These are phyloP conservation scores for Verticillium alfalfae DNA, from an alignment of 2,329 filamentous ascomycete species.

Conservation along the genomic window DNA sequence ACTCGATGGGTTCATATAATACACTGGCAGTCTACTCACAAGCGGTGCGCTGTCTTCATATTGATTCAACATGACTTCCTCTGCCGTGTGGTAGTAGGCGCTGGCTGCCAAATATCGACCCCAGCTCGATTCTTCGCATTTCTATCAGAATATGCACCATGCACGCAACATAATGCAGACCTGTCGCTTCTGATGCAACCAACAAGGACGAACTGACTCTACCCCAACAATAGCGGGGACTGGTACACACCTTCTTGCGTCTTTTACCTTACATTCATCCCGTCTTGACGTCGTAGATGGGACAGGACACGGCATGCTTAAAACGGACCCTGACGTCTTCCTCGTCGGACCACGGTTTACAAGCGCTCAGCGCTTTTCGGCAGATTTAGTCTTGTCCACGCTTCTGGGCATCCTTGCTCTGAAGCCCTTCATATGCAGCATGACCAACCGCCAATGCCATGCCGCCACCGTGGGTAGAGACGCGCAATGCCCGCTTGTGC, in stretches of 20 bases:
- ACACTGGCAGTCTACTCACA: background rate
- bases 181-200: background rate
- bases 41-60: background rate
- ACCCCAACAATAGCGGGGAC: background rate
- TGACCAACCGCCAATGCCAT: background rate
- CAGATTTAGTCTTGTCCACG: too few species aligned
- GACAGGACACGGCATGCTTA: too few species aligned
- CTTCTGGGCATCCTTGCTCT: too few species aligned
- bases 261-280: too few species aligned
- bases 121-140: background rate
- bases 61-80: background rate
- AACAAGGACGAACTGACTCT: background rate
- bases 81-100: background rate
- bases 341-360: too few species aligned
- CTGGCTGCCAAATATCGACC: background rate
- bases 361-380: too few species aligned
- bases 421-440: background rate
- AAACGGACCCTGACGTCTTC: too few species aligned
- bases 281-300: too few species aligned
- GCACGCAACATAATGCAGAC: background rate
- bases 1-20: background rate
- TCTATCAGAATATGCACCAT: background rate
- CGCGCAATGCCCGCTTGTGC: background rate
- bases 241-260: too few species aligned
- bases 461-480: background rate